Evolutionary conservation across 495 filamentous ascomycete genomes (phyloP).

Genomic region (Neurospora cerealis): DNA sequence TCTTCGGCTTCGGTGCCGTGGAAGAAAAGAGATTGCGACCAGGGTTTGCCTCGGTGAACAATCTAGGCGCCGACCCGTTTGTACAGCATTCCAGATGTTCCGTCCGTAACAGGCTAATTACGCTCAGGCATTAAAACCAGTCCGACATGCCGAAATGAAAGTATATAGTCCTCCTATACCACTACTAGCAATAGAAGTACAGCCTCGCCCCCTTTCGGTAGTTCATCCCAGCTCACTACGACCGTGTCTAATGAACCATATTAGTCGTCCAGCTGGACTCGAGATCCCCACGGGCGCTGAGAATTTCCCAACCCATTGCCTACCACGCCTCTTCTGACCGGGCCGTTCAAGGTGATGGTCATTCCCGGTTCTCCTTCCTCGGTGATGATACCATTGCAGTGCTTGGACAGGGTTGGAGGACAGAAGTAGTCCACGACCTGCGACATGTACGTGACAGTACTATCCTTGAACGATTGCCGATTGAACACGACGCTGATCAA

Average conservation of each 20-base stretch:
- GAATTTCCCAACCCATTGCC: background rate
- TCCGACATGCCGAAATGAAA: background rate
- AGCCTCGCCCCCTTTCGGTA: background rate
- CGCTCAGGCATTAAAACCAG: background rate
- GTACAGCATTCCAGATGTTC: too few species aligned
- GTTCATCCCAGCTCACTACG: background rate
- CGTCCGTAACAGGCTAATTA: too few species aligned
- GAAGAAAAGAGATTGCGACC: background rate
- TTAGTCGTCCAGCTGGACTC: background rate
- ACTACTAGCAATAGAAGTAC: background rate
- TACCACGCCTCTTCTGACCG: background rate
- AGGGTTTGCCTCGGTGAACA: too few species aligned
- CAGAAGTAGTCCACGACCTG: background rate
- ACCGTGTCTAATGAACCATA: background rate
- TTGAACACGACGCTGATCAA: background rate
- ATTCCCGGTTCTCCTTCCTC: background rate
- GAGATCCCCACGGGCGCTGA: rapidly evolving
- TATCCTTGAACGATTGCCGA: background rate
- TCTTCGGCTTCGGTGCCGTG: background rate
- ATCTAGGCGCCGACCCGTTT: too few species aligned
- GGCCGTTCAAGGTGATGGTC: background rate
- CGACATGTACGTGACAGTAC: background rate
- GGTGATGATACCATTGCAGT: background rate
- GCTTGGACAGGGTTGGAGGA: background rate
- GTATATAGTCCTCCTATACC: background rate